Evolutionary conservation across 441 rosid genomes (phyloP), one percentile per base, ranked within the genome.

Genomic region (Melastoma candidum): DNA sequence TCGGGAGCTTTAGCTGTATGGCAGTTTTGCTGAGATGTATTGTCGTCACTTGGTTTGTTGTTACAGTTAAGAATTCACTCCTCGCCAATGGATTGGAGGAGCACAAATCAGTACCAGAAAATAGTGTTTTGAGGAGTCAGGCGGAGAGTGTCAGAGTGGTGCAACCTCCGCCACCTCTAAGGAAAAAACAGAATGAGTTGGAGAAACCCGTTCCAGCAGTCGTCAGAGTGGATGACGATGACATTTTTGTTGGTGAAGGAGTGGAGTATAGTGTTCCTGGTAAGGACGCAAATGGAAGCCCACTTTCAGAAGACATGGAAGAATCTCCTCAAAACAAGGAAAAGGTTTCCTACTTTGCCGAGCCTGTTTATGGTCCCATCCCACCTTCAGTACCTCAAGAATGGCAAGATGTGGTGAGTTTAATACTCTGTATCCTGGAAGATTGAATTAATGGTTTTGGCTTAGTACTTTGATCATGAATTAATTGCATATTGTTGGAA

Each of bases 271-370:
- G 54, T 12, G 68, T 85, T 71, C 95, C 96, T 55, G 87, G 84
- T 32, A 83, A 92, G 64, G 96, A 83, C 63, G 63, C 64, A 73
- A 75, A 74, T 46, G 84, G 79, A 60, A 92, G 98, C 74, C 98
- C 98, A 67, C 67, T 80, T 41, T 92, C 94, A 47, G 96, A 88
- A 74, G 98, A 92, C 66, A 88, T 88, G 98, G 98, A 85, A 67
- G 98, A 92, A 74, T 92, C 96, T 65, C 98, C 98, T 59, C 67
- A 84, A 66, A 80, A 76, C 60, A 88, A 79, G 71, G 98, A 85
- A 64, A 84, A 68, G 71, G 79, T 70, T 58, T 25, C 88, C 52
- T 85, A 83, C 68, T 85, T 87, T 67, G 53, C 47, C 47, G 96
- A 85, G 67, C 78, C 87, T 59, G 77, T 74, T 53, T 92, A 82